Evolutionary conservation across 345 rosid genomes (phyloP), one percentile per base, ranked within the genome.

Genomic region (Fremontodendron californicum): DNA sequence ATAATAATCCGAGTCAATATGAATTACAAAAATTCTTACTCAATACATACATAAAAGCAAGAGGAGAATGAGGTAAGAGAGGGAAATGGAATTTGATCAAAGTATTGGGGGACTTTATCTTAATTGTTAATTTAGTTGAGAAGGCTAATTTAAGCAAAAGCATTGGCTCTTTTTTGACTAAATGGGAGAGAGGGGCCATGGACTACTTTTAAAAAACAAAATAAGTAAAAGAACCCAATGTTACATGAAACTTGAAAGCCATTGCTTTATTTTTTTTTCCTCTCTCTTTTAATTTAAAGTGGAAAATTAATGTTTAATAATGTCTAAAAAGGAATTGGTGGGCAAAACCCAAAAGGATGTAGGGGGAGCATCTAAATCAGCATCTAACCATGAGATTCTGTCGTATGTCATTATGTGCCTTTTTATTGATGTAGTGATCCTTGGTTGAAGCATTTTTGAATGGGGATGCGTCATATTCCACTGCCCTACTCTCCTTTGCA

Each of bases 141-240:
- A 49, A 19, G 13, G 29, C 6, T n/a, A 55, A 10, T 7, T 23
- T 67, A 62, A 60, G 48, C 65, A 74, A 79, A 84, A 79, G 39
- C 70, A 69, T 55, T 70, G 79, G 69, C 58, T 49, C 77, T 40
- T 78, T 81, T 39, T 19, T 77, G 58, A 37, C 60, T 37, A 15
- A 67, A 76, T 79, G 49, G 55, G 31, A 27, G 71, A 72, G n/a
- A 15, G 13, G 52, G 33, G 21, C n/a, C 76, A 73, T 58, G 40
- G 70, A 54, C 79, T 71, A 35, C 77, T 66, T 62, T 18, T n/a
- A n/a, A 3, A 31, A 45, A 69, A 8, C n/a, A 69, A 12, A 0
- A 31, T 0, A 31, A 25, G 19, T 45, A 45, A 69, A 69, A 27
- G 5, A 45, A 2, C 43, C 2, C 25, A 6, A 29, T 52, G 55